Evolutionary conservation across 208 protist genomes (phyloP).

Genomic region (Leptomonas seymouri): DNA sequence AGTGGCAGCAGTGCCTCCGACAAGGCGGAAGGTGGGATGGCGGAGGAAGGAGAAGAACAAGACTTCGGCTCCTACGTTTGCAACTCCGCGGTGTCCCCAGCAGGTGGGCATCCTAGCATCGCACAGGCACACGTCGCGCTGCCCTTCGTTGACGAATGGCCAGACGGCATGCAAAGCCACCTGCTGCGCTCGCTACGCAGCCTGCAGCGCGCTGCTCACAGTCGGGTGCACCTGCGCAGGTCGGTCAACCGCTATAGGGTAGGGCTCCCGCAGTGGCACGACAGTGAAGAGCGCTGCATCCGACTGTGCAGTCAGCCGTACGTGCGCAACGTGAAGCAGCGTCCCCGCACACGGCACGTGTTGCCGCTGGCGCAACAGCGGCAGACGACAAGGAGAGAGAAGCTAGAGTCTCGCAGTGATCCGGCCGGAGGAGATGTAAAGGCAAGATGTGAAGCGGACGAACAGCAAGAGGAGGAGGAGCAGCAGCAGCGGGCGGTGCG

Average conservation of each 20-base stretch:
- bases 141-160: constrained; percentile 36
- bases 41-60: constrained; percentile 7
- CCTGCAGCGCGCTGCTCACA: constrained; percentile 49
- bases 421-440: no score
- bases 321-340: neutral
- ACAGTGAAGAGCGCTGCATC: constrained; percentile 21
- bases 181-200: constrained; percentile 54
- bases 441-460: neutral
- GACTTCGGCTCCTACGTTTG: constrained; percentile 42
- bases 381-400: neutral
- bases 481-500: constrained; percentile 18
- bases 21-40: neutral
- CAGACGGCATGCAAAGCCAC: constrained; percentile 29
- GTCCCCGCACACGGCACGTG: neutral
- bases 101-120: neutral
- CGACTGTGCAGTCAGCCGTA: constrained; percentile 30
- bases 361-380: neutral
- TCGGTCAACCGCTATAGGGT: neutral
- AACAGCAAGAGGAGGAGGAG: neutral
- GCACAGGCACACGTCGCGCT: neutral
- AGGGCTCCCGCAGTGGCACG: constrained; percentile 45
- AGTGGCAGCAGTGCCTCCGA: neutral
- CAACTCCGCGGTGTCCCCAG: neutral
- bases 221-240: constrained; percentile 38
- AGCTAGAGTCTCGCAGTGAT: no score